phyloP scores from a whole-genome alignment of 805 yeast genomes.

The Saccharomycopsis sp. region DNA sequence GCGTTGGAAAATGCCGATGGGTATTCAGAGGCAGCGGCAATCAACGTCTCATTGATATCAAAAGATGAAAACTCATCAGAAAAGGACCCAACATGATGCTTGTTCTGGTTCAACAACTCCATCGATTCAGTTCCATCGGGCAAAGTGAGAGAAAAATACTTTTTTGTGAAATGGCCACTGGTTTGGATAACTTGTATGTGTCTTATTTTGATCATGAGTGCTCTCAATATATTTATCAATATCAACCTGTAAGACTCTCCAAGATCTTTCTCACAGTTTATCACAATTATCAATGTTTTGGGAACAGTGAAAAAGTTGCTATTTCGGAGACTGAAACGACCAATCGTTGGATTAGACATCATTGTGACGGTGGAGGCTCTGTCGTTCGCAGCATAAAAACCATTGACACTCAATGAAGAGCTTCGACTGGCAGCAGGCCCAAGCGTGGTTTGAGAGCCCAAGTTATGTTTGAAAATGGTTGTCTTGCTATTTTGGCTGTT shows the following conservation, averaged over 20 bases:
- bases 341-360: background rate
- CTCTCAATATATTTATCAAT: constrained; percentile 12
- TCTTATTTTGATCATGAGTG: constrained; percentile 10
- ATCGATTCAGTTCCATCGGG: too few species aligned
- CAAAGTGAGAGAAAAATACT: too few species aligned
- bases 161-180: constrained; percentile 6
- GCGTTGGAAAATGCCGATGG: too few species aligned
- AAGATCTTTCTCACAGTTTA: constrained; percentile 10
- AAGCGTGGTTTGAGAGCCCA: constrained; percentile 9
- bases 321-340: constrained; percentile 1
- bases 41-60: too few species aligned
- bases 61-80: too few species aligned
- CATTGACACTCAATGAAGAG: too few species aligned
- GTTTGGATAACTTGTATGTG: constrained; percentile 9
- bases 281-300: constrained; percentile 5
- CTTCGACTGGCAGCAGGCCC: too few species aligned
- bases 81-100: too few species aligned
- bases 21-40: too few species aligned
- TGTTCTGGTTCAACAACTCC: too few species aligned
- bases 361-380: constrained; percentile 1
- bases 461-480: constrained; percentile 9
- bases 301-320: constrained; percentile 7
- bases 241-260: constrained; percentile 3
- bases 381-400: too few species aligned
- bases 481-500: background rate